Conservation (phyloP, 129 eudicot genomes). For the Pulicaria dysenterica region DNA sequence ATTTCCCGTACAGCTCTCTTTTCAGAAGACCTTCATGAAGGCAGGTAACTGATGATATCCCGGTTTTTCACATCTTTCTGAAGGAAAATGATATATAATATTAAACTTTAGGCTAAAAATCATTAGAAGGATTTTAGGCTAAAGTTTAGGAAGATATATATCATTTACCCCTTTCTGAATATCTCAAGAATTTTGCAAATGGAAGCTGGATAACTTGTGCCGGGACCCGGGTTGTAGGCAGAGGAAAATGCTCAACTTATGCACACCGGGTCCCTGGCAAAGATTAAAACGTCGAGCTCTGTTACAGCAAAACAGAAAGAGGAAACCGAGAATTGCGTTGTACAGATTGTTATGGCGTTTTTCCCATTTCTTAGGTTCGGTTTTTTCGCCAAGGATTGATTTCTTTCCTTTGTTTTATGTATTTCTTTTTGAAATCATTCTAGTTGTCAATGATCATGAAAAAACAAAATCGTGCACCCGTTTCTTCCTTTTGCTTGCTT, state of each 20-base stretch:
- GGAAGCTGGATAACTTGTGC: constrained; percentile 16
- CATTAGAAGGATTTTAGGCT: too few relatives aligned
- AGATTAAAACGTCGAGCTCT: constrained; percentile 16
- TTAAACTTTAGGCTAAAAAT: too few relatives aligned
- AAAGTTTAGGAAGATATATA: too few relatives aligned
- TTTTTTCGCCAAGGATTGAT: not conserved
- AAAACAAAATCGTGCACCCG: constrained; percentile 8
- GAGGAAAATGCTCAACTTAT: constrained; percentile 2
- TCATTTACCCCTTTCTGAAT: too few relatives aligned
- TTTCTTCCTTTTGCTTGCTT: not conserved
- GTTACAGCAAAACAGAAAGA: constrained; percentile 11
- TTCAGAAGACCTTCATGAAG: constrained; percentile 98
- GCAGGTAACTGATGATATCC: constrained; percentile 45
- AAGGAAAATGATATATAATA: too few relatives aligned
- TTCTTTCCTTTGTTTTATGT: constrained; percentile 1
- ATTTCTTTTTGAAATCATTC: constrained; percentile 16
- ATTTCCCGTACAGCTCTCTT: constrained; percentile 70
- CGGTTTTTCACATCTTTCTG: not conserved
- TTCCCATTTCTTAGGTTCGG: not conserved
- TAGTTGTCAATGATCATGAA: constrained; percentile 28
- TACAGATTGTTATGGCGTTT: constrained; percentile 32
- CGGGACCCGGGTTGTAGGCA: constrained; percentile 16
- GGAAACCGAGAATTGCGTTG: constrained; percentile 11
- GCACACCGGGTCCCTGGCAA: constrained; percentile 12
- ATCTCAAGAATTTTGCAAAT: not conserved